A percentile compares a stretch with the other conserved stretches of the same genome.
Conservation (phyloP, 371 early-diverging fungal species). For the Haplosporangium sp. region DNA sequence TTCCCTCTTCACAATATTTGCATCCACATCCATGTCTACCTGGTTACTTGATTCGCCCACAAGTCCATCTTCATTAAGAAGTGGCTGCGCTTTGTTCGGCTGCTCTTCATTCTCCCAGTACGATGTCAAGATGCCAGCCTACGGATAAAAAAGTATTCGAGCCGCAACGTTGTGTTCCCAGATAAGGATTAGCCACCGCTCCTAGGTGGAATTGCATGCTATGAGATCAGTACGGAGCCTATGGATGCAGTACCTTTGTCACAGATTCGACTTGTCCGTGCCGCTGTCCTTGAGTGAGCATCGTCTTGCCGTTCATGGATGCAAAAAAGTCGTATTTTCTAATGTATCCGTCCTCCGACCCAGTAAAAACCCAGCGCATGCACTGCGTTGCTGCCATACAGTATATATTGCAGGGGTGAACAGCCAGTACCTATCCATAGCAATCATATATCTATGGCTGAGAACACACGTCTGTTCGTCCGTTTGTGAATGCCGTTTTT, state of each 20-base stretch:
- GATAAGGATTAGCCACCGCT: no score
- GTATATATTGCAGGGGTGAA: slow-evolving; percentile 83
- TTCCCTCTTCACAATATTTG: slow-evolving; percentile 20
- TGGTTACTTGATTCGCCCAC: slow-evolving; percentile 4
- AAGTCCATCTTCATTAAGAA: slow-evolving; percentile 34
- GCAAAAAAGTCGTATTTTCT: slow-evolving; percentile 93
- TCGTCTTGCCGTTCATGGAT: slow-evolving; percentile 85
- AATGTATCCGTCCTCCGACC: slow-evolving; percentile 93
- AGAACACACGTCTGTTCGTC: no score
- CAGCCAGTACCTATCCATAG: slow-evolving; percentile 71
- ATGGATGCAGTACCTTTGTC: slow-evolving; percentile 64
- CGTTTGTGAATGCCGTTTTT: no score
- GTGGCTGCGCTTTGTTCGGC: slow-evolving; percentile 31
- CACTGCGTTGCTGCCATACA: slow-evolving; percentile 81
- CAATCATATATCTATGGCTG: no score
- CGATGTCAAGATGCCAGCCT: slow-evolving; percentile 85
- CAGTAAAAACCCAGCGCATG: slow-evolving; percentile 94
- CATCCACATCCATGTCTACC: slow-evolving; percentile 40
- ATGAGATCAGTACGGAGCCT: no score
- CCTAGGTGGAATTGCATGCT: no score
- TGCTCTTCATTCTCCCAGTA: slow-evolving; percentile 95
- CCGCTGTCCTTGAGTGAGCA: slow-evolving; percentile 85
- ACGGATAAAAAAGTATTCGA: slow-evolving; percentile 15
- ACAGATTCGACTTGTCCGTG: slow-evolving; percentile 91
- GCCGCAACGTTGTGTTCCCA: no score